phyloP scores from a whole-genome alignment of 345 rosid species.

The Eucalyptus caleyi region DNA sequence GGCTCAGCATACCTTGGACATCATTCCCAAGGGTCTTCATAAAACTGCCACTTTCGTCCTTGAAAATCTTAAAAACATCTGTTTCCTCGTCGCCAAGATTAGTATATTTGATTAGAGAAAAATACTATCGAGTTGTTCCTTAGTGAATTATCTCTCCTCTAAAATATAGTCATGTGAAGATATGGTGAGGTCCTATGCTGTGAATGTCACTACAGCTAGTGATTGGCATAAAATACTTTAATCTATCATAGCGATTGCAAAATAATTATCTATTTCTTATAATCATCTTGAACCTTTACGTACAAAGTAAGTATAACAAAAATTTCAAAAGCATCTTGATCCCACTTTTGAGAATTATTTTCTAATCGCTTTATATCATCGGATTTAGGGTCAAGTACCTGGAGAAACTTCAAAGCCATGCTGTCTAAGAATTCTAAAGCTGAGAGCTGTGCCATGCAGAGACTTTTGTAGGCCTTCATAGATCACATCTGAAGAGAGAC shows the following conservation, averaged over 20 bases:
- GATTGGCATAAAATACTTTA: too few relatives aligned
- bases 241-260: too few relatives aligned
- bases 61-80: conserved; percentile 15
- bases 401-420: conserved; percentile 19
- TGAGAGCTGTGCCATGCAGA: conserved; percentile 16
- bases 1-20: conserved; percentile 8
- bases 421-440: conserved; percentile 30
- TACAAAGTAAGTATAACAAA: neutral
- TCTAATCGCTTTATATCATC: too few relatives aligned
- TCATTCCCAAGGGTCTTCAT: neutral
- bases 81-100: neutral
- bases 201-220: neutral
- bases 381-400: neutral
- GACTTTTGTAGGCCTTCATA: neutral
- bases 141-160: too few relatives aligned
- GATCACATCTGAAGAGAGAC: neutral
- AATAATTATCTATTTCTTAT: too few relatives aligned
- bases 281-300: neutral
- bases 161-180: neutral
- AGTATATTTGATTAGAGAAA: neutral
- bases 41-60: neutral
- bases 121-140: too few relatives aligned
- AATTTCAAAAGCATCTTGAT: neutral
- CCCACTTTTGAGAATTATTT: neutral
- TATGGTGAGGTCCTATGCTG: neutral